Evolutionary conservation across 139 green algal genomes (phyloP).

Genomic region (Chlorella sorokiniana): DNA sequence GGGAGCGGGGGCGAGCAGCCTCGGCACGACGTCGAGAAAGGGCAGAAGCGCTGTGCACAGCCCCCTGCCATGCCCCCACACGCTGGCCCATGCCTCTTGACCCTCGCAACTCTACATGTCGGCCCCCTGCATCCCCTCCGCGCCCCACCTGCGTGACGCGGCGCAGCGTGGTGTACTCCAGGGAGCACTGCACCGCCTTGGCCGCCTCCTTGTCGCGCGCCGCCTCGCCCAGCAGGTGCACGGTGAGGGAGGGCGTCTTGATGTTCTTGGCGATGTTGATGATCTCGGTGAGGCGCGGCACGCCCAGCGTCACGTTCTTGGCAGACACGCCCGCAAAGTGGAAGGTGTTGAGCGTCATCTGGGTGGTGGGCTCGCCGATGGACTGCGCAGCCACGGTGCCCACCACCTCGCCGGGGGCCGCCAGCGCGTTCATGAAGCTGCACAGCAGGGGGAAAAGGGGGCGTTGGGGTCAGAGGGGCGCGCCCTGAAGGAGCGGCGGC

Average conservation of each 20-base stretch:
- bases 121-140: not conserved
- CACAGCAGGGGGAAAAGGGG: not conserved
- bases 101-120: no score
- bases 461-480: not conserved
- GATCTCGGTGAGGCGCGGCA: slow-evolving; percentile 98
- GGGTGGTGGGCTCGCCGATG: slow-evolving; percentile 97
- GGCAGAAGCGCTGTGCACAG: no score
- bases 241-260: slow-evolving; percentile 94
- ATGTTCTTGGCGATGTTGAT: slow-evolving; percentile 99
- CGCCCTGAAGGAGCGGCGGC: not conserved
- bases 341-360: slow-evolving; percentile 98
- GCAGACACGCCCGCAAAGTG: slow-evolving; percentile 89
- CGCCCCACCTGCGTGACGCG: slow-evolving; percentile 49
- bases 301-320: slow-evolving; percentile 99
- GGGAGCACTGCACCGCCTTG: slow-evolving; percentile 90
- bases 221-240: slow-evolving; percentile 78
- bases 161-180: slow-evolving; percentile 97
- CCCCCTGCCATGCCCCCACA: no score
- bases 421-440: slow-evolving; percentile 62
- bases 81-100: no score
- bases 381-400: slow-evolving; percentile 95
- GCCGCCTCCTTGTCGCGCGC: slow-evolving; percentile 77
- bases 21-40: not conserved
- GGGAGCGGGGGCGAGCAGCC: no score
- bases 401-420: slow-evolving; percentile 87